Percentiles rank a stretch among this genome's conserved stretches.
These are phyloP conservation scores for Melaleuca alternifolia DNA, from an alignment of 345 rosid genomes.

Conservation along the genomic window DNA sequence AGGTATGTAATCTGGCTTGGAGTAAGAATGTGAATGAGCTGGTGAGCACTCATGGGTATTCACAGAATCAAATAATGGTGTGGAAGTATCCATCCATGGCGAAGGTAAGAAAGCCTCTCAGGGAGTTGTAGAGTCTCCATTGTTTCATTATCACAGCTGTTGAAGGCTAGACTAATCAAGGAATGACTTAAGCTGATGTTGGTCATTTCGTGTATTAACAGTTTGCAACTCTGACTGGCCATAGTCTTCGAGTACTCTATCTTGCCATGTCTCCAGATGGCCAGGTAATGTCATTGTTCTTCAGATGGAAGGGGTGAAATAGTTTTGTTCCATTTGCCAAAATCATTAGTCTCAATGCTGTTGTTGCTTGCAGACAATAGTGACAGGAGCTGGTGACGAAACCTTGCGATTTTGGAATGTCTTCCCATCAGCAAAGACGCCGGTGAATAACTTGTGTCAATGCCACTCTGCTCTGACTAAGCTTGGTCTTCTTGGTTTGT, in stretches of 20 bases:
- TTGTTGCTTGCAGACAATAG: conserved; percentile 56
- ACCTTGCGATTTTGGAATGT: conserved; percentile 89
- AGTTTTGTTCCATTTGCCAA: neutral
- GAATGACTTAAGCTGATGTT: neutral
- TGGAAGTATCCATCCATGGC: conserved; percentile 96
- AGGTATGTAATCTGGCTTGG: conserved; percentile 96
- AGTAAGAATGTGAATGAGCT: conserved; percentile 96
- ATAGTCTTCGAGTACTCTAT: conserved; percentile 87
- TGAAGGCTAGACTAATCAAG: neutral
- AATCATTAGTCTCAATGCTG: neutral
- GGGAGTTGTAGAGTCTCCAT: neutral
- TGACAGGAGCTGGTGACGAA: conserved; percentile 98
- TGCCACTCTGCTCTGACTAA: neutral
- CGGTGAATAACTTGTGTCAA: conserved; percentile 22
- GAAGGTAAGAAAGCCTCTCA: conserved; percentile 35
- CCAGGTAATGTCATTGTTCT: conserved; percentile 27
- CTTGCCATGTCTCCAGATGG: conserved; percentile 93
- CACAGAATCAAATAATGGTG: conserved; percentile 95
- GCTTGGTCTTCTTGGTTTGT: neutral
- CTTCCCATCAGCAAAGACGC: conserved; percentile 76
- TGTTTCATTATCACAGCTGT: neutral
- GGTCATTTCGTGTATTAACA: conserved; percentile 5
- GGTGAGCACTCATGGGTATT: conserved; percentile 95
- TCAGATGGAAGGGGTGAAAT: neutral
- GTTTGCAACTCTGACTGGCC: conserved; percentile 91